Percentiles rank a stretch among this genome's conserved stretches.
Conservation (phyloP, 345 rosid species). For the Lepidium africanum region DNA sequence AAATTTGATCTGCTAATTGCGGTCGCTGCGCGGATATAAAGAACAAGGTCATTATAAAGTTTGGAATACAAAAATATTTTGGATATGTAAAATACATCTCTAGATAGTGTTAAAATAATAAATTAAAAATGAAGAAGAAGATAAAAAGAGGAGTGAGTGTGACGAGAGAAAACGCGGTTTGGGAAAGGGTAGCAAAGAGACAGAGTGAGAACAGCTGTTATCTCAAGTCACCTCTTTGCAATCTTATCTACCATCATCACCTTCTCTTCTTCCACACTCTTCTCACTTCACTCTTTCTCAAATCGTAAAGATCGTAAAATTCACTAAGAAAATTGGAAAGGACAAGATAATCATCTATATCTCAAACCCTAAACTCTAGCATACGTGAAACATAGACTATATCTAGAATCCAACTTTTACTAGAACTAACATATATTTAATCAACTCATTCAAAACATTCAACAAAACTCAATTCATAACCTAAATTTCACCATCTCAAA, state of each 20-base stretch:
- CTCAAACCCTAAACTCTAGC: too few relatives aligned
- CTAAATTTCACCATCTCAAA: too few relatives aligned
- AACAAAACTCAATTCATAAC: too few relatives aligned
- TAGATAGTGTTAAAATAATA: neutral
- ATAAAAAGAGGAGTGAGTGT: neutral
- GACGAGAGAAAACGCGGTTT: conserved; percentile 32
- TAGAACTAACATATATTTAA: too few relatives aligned
- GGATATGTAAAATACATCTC: neutral
- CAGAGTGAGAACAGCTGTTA: conserved; percentile 27
- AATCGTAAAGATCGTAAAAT: too few relatives aligned
- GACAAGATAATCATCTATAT: too few relatives aligned
- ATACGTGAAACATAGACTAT: too few relatives aligned
- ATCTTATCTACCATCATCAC: neutral
- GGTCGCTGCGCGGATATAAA: too few relatives aligned
- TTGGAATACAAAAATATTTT: neutral
- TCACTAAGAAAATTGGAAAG: too few relatives aligned
- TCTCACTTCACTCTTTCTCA: conserved; percentile 14
- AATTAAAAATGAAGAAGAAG: neutral
- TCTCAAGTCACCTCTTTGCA: conserved; percentile 21
- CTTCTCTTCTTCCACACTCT: conserved; percentile 20
- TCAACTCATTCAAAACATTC: too few relatives aligned
- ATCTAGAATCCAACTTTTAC: too few relatives aligned
- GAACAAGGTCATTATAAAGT: neutral
- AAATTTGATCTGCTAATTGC: too few relatives aligned
- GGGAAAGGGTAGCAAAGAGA: conserved; percentile 17